These are phyloP conservation scores for Phytophthora pini DNA, from an alignment of 352 stramenopile genomes.

Conservation along the genomic window DNA sequence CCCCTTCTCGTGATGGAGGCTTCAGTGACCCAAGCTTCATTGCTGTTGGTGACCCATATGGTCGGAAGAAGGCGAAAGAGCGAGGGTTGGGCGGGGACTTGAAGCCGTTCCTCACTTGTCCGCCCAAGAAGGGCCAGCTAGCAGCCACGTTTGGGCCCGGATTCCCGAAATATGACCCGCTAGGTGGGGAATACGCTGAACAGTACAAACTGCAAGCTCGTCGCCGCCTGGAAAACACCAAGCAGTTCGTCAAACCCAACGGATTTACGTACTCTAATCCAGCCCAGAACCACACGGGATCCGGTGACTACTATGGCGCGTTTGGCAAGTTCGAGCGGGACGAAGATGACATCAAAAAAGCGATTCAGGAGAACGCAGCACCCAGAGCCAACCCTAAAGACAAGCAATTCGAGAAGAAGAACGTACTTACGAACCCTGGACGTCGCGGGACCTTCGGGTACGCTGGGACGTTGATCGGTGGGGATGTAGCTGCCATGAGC, in stretches of 20 bases:
- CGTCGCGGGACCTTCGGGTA: constrained; percentile 84
- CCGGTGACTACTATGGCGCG: constrained; percentile 77
- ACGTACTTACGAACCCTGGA: constrained; percentile 63
- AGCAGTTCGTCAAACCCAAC: constrained; percentile 71
- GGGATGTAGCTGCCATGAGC: constrained; percentile 48
- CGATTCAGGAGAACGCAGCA: constrained; percentile 47
- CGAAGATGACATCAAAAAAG: constrained; percentile 68
- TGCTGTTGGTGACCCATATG: constrained; percentile 69
- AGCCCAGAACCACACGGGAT: constrained; percentile 63
- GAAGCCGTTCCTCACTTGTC: constrained; percentile 81
- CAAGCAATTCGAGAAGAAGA: constrained; percentile 73
- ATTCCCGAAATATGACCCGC: constrained; percentile 67
- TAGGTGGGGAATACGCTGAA: constrained; percentile 68
- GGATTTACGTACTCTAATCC: constrained; percentile 73
- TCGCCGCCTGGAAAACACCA: constrained; percentile 73
- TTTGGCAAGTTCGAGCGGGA: constrained; percentile 70
- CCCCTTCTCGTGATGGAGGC: constrained; percentile 65
- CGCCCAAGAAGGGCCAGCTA: constrained; percentile 65
- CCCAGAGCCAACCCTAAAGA: constrained; percentile 60
- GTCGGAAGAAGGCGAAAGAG: constrained; percentile 49
- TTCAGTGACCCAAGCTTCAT: constrained; percentile 80
- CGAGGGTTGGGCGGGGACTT: constrained; percentile 59
- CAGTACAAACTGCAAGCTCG: constrained; percentile 78
- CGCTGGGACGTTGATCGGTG: constrained; percentile 70
- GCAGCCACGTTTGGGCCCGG: constrained; percentile 69